phyloP scores from a whole-genome alignment of 805 yeast species.

The Maudiozyma pseudohumilis region DNA sequence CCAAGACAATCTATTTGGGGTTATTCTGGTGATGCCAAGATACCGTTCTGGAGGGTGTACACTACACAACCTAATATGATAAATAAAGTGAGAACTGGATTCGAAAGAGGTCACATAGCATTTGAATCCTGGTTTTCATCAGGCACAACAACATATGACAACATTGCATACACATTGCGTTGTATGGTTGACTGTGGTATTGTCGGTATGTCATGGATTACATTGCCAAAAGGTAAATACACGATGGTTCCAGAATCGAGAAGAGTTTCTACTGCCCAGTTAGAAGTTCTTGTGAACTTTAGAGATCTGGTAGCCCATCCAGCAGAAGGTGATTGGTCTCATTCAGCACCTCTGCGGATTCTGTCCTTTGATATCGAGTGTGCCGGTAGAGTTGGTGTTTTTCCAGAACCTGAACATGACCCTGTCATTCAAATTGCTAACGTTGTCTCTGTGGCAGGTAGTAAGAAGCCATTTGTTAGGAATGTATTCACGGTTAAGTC shows the following conservation, averaged over 20 bases:
- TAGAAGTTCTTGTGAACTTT: conserved; percentile 68
- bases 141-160: conserved; percentile 73
- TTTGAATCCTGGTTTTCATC: conserved; percentile 53
- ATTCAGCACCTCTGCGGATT: conserved; percentile 86
- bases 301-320: conserved; percentile 65
- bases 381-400: conserved; percentile 93
- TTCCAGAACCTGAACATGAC: conserved; percentile 90
- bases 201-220: conserved; percentile 96
- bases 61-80: conserved; percentile 58
- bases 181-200: conserved; percentile 88
- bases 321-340: conserved; percentile 88
- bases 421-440: conserved; percentile 96
- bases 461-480: conserved; percentile 74
- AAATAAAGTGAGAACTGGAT: conserved; percentile 60
- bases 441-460: conserved; percentile 76
- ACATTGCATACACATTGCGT: conserved; percentile 74
- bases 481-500: conserved; percentile 89
- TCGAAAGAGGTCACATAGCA: conserved; percentile 71
- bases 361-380: conserved; percentile 96
- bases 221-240: conserved; percentile 72
- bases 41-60: conserved; percentile 69
- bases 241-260: conserved; percentile 31
- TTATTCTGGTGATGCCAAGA: conserved; percentile 63
- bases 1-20: conserved; percentile 91
- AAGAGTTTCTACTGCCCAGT: conserved; percentile 68